Conservation (phyloP, 2,329 filamentous ascomycete species). For the Cordyceps javanica region DNA sequence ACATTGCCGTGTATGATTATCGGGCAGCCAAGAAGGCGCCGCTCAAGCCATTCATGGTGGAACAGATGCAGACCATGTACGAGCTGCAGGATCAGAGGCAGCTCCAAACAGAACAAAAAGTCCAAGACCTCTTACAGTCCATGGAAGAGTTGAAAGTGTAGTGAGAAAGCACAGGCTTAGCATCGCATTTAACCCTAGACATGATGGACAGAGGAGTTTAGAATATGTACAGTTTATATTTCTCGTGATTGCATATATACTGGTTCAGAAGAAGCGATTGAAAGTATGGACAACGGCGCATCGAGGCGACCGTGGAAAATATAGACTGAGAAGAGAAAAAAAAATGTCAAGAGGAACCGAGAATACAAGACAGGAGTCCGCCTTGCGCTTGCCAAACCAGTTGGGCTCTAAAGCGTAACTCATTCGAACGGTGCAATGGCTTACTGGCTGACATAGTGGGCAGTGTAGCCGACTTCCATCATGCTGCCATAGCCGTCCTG, state of each 20-base stretch:
- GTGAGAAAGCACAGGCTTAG: neutral
- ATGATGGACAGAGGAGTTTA: neutral
- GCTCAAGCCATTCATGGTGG: slow-evolving; percentile 36
- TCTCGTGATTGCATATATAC: slow-evolving; percentile 9
- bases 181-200: neutral
- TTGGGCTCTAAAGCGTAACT: slow-evolving; percentile 1
- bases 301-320: slow-evolving; percentile 9
- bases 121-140: slow-evolving; percentile 13
- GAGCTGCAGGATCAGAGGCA: slow-evolving; percentile 25
- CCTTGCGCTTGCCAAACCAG: neutral
- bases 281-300: slow-evolving; percentile 9
- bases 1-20: slow-evolving; percentile 70
- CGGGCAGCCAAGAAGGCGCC: slow-evolving; percentile 28
- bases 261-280: neutral
- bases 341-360: neutral
- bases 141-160: slow-evolving; percentile 14
- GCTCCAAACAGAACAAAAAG: slow-evolving; percentile 15
- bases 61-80: slow-evolving; percentile 30
- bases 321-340: slow-evolving; percentile 11
- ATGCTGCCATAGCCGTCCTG: slow-evolving; percentile 38
- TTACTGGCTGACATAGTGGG: slow-evolving; percentile 30
- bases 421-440: neutral
- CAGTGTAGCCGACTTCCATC: slow-evolving; percentile 48
- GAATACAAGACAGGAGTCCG: neutral
- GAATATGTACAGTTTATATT: slow-evolving; percentile 12